A percentile compares a stretch with the other conserved stretches of the same genome.
Evolutionary conservation across 345 rosid genomes (phyloP).

Genomic region (Odontarrhena argentea): DNA sequence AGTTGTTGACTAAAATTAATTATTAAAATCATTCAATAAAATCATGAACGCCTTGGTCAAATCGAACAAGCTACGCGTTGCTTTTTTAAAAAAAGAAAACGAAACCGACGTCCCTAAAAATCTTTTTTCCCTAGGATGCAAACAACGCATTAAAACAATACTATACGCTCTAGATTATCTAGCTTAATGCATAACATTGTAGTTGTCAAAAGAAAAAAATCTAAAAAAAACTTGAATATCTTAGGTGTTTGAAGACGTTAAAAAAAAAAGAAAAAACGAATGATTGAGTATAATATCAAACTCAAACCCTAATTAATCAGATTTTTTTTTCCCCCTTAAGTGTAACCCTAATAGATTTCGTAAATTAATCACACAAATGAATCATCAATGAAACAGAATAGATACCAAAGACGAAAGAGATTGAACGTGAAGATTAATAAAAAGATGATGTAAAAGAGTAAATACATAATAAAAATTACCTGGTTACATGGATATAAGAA

Average conservation of each 20-base stretch:
- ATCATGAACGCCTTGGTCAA: slow-evolving; percentile 29
- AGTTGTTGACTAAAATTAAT: slow-evolving; percentile 34
- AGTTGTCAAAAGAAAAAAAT: background rate
- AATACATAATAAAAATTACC: slow-evolving; percentile 21
- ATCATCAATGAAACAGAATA: slow-evolving; percentile 14
- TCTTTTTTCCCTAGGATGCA: slow-evolving; percentile 2
- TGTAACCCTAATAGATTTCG: background rate
- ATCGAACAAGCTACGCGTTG: slow-evolving; percentile 24
- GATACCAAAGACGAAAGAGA: slow-evolving; percentile 11
- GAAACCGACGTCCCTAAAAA: slow-evolving; percentile 31
- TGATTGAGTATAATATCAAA: slow-evolving; percentile 4
- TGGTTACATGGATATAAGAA: slow-evolving; percentile 27
- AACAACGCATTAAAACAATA: slow-evolving; percentile 12
- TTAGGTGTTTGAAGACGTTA: background rate
- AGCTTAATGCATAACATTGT: too few species aligned
- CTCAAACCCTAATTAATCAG: slow-evolving; percentile 26
- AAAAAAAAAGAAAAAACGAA: background rate
- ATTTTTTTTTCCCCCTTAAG: too few species aligned
- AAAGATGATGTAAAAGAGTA: background rate
- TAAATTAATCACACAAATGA: slow-evolving; percentile 8
- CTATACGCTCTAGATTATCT: too few species aligned
- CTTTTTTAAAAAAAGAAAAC: slow-evolving; percentile 8
- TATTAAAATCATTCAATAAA: background rate
- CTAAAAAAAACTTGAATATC: background rate
- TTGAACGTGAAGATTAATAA: background rate